Base-by-base conservation (phyloP, 1,284 basidiomycete genomes). In the Wallemia hederae region DNA sequence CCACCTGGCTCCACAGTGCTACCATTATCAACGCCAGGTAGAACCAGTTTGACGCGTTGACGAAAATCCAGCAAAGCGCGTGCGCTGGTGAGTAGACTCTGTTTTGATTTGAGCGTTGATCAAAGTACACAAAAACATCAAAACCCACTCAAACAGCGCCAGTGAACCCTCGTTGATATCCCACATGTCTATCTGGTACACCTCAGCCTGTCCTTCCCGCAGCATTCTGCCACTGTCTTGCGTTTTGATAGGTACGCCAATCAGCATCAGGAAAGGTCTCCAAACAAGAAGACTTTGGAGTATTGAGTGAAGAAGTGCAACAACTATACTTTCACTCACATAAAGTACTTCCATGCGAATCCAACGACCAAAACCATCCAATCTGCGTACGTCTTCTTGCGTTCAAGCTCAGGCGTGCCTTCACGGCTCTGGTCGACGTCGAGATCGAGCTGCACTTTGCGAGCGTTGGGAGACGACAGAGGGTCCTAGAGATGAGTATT, bases 21-120 rank as follows among this genome's bases (percentile, higher is more conserved):
- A 58, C 17, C 56, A 58, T 58, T 26, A 58, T 7, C 24, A 58
- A 9, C 2, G 25, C 25, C 56, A 28, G 17, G 56, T 28, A 26
- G 9, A 58, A 14, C 56, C 56, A 58, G 24, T 58, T 58, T 26
- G 56, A 58, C 17, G 56, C 56, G 25, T 58, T 28, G 24, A 58
- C 5, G 24, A 58, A 28, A 14, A 27, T 26, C 56, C 56, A 58
- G 56, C 56, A 58, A 15, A 58, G 56, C 25, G 56, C 56, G 27
- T 58, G 56, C 24, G 56, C 56, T 27, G 56, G 56, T 5, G 56
- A 58, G 56, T 58, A 58, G 9, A 58, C n/a, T 26, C 56, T 58
- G 56, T 7, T 58, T 15, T 11, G 33, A n/a, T n/a, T n/a, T n/a
- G n/a, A n/a, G 5, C 39, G 5, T 14, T n/a, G 5, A 49, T 17